Evolutionary conservation across 768 basidiomycete genomes (phyloP).

Genomic region (Mrakia hoshinonis): DNA sequence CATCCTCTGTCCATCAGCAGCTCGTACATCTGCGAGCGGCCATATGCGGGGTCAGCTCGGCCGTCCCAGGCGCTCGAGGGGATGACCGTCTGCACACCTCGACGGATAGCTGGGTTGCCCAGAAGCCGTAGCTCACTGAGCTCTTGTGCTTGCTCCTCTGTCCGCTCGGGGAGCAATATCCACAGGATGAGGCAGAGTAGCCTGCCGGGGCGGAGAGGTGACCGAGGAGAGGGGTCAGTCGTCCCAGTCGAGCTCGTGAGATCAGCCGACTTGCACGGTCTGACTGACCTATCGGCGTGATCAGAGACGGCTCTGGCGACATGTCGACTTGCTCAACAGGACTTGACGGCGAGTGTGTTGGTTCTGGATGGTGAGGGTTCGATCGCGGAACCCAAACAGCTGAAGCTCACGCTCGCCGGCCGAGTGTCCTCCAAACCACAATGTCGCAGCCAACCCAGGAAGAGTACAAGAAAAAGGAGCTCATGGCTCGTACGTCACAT

Average conservation of each 20-base stretch:
- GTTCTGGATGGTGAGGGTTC: background rate
- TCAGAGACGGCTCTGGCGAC: constrained; percentile 21
- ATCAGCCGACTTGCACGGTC: background rate
- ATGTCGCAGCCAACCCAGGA: background rate
- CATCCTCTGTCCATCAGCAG: constrained; percentile 27
- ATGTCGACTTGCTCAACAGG: background rate
- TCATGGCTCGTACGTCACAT: constrained; percentile 5
- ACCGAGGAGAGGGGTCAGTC: background rate
- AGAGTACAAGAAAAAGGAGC: constrained; percentile 17
- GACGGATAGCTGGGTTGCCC: constrained; percentile 1
- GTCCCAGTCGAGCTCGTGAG: background rate
- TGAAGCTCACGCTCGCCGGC: background rate
- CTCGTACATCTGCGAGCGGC: constrained; percentile 1
- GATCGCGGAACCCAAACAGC: background rate
- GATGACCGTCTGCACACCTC: background rate
- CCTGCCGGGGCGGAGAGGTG: background rate
- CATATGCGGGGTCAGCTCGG: background rate
- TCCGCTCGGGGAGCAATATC: constrained; percentile 21
- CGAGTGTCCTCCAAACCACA: background rate
- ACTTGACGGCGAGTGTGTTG: background rate
- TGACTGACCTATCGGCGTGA: constrained; percentile 22
- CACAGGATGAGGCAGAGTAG: constrained; percentile 20
- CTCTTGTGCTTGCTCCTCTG: constrained; percentile 9
- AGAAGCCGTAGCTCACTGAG: constrained; percentile 22
- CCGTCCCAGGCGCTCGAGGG: background rate